Percentiles rank a stretch among this genome's conserved stretches.
Evolutionary conservation across 768 basidiomycete species (phyloP).

Genomic region (Amyloporia xantha): DNA sequence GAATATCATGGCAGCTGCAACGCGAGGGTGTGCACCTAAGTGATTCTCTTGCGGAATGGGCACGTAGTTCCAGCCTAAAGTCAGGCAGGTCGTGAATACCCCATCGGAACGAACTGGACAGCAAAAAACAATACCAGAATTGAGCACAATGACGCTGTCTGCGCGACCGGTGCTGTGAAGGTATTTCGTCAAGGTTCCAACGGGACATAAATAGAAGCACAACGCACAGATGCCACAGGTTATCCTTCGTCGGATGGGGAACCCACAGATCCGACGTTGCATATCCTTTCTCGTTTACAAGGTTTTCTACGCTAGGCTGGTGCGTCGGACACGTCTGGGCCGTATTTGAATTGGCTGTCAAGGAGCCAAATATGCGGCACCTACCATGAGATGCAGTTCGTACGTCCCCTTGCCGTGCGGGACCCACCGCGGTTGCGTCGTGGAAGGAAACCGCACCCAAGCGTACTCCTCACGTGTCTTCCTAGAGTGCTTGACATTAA

Average conservation of each 20-base stretch:
- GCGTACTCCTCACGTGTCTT: conserved; percentile 1
- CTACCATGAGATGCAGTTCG: conserved; percentile 13
- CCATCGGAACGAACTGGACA: neutral
- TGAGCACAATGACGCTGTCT: conserved; percentile 40
- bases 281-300: conserved; percentile 19
- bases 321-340: conserved; percentile 4
- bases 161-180: conserved; percentile 27
- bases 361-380: neutral
- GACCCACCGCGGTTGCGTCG: conserved; percentile 8
- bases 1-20: conserved; percentile 31
- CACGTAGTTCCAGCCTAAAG: neutral
- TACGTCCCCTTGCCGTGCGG: conserved; percentile 14
- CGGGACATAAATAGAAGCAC: conserved; percentile 12
- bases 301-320: conserved; percentile 4
- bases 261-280: no score
- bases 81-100: neutral
- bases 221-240: conserved; percentile 29
- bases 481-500: neutral
- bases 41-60: conserved; percentile 25
- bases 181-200: no score
- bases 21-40: conserved; percentile 18
- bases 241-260: conserved; percentile 33
- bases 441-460: conserved; percentile 13
- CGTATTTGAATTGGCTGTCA: neutral
- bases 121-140: conserved; percentile 26